Evolutionary conservation across 208 protist genomes (phyloP).

Genomic region (Tritrichomonas musculus): DNA sequence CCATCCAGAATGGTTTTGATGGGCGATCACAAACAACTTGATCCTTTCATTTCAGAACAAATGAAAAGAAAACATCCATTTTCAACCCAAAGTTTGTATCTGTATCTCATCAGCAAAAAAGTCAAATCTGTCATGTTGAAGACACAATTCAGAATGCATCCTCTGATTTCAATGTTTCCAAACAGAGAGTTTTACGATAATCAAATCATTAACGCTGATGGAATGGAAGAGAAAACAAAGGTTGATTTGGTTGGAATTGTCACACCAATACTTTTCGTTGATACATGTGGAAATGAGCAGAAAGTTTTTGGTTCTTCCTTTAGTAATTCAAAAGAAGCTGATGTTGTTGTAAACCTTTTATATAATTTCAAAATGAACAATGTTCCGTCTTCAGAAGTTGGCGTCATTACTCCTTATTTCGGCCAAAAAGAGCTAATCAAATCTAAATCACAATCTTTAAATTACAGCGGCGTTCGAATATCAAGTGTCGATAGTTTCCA

Average conservation of each 20-base stretch:
- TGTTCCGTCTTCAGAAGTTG: not conserved
- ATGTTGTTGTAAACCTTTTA: too few relatives aligned
- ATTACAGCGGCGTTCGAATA: not conserved
- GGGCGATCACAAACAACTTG: slow-evolving; percentile 87
- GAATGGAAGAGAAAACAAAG: not conserved
- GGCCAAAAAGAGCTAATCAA: not conserved
- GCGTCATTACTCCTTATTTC: not conserved
- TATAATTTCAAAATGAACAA: not conserved
- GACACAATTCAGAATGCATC: slow-evolving; percentile 47
- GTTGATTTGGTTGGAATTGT: not conserved
- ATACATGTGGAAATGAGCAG: not conserved
- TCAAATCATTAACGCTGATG: not conserved
- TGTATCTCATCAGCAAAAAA: too few relatives aligned
- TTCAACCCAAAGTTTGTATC: too few relatives aligned
- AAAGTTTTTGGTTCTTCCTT: too few relatives aligned
- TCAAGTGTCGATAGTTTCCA: not conserved
- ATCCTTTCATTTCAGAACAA: slow-evolving; percentile 80
- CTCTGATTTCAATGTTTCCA: slow-evolving; percentile 6
- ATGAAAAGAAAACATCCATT: slow-evolving; percentile 77
- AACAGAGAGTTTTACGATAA: slow-evolving; percentile 36
- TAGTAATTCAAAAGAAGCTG: too few relatives aligned
- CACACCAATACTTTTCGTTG: not conserved
- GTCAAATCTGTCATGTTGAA: slow-evolving; percentile 58
- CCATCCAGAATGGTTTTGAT: slow-evolving; percentile 71
- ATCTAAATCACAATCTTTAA: too few relatives aligned